A percentile compares a stretch with the other conserved stretches of the same genome.
Conservation (phyloP, 139 green algal genomes). For the Prasinococcaceae sp. region DNA sequence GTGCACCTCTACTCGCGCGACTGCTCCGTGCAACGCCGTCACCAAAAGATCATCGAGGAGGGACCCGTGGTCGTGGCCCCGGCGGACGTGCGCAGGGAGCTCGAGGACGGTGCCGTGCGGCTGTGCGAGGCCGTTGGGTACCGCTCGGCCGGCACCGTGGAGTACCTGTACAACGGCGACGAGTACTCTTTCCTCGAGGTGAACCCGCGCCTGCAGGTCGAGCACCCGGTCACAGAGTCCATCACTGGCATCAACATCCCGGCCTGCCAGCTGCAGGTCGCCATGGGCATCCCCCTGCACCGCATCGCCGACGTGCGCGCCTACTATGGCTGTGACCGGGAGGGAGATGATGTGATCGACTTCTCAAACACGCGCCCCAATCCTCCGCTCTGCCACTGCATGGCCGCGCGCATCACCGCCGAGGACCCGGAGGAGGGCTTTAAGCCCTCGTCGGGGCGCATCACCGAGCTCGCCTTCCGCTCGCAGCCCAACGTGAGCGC, state of each 20-base stretch:
- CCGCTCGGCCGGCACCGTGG: conserved; percentile 46
- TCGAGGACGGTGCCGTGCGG: conserved; percentile 13
- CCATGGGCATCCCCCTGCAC: conserved; percentile 80
- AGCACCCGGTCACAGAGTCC: conserved; percentile 96
- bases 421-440: conserved; percentile 93
- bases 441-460: conserved; percentile 92
- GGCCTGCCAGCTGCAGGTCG: conserved; percentile 76
- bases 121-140: conserved; percentile 20
- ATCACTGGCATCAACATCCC: conserved; percentile 73
- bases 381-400: conserved; percentile 46
- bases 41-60: conserved; percentile 29
- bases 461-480: conserved; percentile 81
- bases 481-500: conserved; percentile 75
- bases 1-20: conserved; percentile 18
- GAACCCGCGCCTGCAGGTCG: conserved; percentile 45
- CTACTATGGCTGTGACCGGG: conserved; percentile 41
- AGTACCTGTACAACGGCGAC: conserved; percentile 22
- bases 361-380: conserved; percentile 35
- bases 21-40: conserved; percentile 20
- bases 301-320: conserved; percentile 72
- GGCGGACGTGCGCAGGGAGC: conserved; percentile 12
- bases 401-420: conserved; percentile 80
- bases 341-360: conserved; percentile 47
- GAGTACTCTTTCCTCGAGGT: conserved; percentile 23
- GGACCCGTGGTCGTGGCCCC: conserved; percentile 15